Evolutionary conservation across 2,329 filamentous ascomycete genomes (phyloP), one percentile per base, ranked within the genome.

Genomic region (Claviceps pazoutovae): DNA sequence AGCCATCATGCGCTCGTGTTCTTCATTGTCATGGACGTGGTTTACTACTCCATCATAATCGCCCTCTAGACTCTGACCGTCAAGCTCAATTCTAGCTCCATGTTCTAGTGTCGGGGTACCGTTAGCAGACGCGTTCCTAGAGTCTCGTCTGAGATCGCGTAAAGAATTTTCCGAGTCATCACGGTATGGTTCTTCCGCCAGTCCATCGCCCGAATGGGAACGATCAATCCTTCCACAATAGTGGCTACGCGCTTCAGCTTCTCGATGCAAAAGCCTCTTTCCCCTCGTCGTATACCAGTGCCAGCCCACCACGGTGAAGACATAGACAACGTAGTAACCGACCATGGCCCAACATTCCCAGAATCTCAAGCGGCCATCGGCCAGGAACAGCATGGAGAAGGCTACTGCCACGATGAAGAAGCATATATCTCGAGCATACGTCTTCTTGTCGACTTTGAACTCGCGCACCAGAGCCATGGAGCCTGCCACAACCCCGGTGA

Each of bases 401-500:
- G 77, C 76, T 16, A 93, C 84, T 1, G 93, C 87, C 13, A 88
- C 74, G 52, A 94, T 85, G 66, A 98, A 98, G 71, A 96, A 98
- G 53, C 82, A 78, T 11, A 97, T 85, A 62, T 98, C 93, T 57
- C 93, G 79, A 21, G 96, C 78, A 64, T 97, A 98, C 38, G 88
- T 93, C 66, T 85, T 87, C 60, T 83, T 84, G 50, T 88, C 86
- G 50, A 98, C 93, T 58, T 84, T 85, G 67, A 98, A 98, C 51
- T 95, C 93, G 56, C 88, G 79, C n/a, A 96, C 90, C 51, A 98
- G 70, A 14, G 91, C 93, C 93, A 98, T 98, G 52, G 89, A 95
- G 16, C 93, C 93, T 5, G 91, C 89, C 37, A 98, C 93, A 17
- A 98, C 91, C 1, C 90, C 86, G 1, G 90, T 94, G 66, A 98